Conservation (phyloP, 345 rosid species). For the Lumnitzera racemosa region DNA sequence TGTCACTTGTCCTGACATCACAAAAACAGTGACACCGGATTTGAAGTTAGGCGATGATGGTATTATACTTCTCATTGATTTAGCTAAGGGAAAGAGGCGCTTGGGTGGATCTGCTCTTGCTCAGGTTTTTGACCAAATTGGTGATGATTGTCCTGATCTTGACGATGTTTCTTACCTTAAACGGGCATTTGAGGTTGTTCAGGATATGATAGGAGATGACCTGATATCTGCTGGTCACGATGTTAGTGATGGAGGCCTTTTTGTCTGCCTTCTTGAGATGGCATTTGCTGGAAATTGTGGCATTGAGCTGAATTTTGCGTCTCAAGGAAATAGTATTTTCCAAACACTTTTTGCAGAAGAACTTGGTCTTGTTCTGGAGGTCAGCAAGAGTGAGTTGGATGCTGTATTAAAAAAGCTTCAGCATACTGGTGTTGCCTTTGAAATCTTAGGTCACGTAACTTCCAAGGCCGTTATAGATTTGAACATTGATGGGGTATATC, state of each 20-base stretch:
- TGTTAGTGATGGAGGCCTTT: slow-evolving; percentile 89
- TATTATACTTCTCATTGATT: slow-evolving; percentile 67
- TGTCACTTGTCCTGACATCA: slow-evolving; percentile 80
- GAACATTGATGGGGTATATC: slow-evolving; percentile 50
- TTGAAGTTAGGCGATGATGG: slow-evolving; percentile 71
- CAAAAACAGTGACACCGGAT: slow-evolving; percentile 89
- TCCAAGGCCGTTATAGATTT: slow-evolving; percentile 42
- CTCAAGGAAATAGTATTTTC: slow-evolving; percentile 55
- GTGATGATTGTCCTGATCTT: slow-evolving; percentile 80
- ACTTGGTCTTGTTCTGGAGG: slow-evolving; percentile 78
- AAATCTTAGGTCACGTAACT: slow-evolving; percentile 71
- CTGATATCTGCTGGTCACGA: slow-evolving; percentile 87
- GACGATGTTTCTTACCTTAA: slow-evolving; percentile 74
- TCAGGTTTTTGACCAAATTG: slow-evolving; percentile 77
- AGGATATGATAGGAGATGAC: slow-evolving; percentile 50
- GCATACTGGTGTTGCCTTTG: slow-evolving; percentile 35
- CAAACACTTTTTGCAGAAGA: slow-evolving; percentile 83
- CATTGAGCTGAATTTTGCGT: slow-evolving; percentile 42
- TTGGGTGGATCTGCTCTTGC: slow-evolving; percentile 92
- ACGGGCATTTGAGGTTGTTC: slow-evolving; percentile 62
- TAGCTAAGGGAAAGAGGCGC: slow-evolving; percentile 75
- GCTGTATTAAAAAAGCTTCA: slow-evolving; percentile 45
- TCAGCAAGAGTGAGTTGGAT: slow-evolving; percentile 52
- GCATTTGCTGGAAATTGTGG: slow-evolving; percentile 92
- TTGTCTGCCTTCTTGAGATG: slow-evolving; percentile 76